Percentiles rank a stretch among this genome's conserved stretches.
Conservation (phyloP, 2,329 filamentous ascomycete species). For the Catunica adiposa region DNA sequence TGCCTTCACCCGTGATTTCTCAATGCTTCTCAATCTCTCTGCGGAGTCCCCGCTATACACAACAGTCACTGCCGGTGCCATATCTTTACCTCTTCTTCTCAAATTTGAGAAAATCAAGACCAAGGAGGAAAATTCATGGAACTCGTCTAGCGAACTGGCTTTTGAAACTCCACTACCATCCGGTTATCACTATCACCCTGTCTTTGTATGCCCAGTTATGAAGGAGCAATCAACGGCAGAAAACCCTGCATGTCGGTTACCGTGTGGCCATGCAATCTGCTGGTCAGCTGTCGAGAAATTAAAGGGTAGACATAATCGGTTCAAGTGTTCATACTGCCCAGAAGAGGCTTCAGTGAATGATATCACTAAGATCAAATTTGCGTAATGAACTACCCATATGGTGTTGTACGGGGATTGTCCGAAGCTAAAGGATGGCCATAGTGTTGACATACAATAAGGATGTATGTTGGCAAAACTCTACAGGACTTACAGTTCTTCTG, state of each 20-base stretch:
- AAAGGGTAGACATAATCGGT: conserved; percentile 52
- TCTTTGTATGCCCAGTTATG: conserved; percentile 93
- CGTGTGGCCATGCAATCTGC: conserved; percentile 87
- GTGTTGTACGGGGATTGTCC: too few species aligned
- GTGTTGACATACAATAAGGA: too few species aligned
- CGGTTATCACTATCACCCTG: conserved; percentile 68
- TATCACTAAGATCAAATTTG: conserved; percentile 56
- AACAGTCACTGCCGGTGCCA: conserved; percentile 78
- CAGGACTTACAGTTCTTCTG: too few species aligned
- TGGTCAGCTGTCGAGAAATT: conserved; percentile 66
- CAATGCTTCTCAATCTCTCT: conserved; percentile 73
- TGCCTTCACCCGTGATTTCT: conserved; percentile 92
- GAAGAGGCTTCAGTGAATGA: conserved; percentile 64
- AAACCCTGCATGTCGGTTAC: conserved; percentile 94
- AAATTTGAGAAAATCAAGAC: conserved; percentile 82
- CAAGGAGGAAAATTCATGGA: conserved; percentile 79
- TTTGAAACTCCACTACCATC: conserved; percentile 49
- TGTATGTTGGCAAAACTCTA: too few species aligned
- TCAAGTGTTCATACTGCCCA: conserved; percentile 96
- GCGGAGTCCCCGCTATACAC: conserved; percentile 88
- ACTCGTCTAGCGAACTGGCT: conserved; percentile 73
- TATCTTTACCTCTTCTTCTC: conserved; percentile 73
- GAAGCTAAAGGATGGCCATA: too few species aligned
- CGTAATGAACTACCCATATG: too few species aligned
- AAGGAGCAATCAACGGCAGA: conserved; percentile 88